A percentile compares a stretch with the other conserved stretches of the same genome.
Conservation (phyloP, 208 protist genomes). For the Leishmania mexicana region DNA sequence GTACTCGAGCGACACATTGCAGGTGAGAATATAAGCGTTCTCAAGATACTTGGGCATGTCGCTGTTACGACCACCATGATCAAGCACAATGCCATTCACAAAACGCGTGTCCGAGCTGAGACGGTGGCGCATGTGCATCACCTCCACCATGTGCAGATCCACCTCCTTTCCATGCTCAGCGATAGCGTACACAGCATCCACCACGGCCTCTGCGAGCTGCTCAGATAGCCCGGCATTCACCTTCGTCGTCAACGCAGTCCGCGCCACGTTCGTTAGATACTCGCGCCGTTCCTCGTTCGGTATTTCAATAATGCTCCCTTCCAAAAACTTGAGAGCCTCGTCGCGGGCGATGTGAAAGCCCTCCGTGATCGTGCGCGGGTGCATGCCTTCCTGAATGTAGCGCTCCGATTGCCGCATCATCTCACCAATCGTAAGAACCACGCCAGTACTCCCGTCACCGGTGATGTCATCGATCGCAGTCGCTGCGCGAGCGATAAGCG, state of each 20-base stretch:
- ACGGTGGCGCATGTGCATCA: slow-evolving; percentile 99
- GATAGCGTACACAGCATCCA: slow-evolving; percentile 96
- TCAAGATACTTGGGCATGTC: slow-evolving; percentile 98
- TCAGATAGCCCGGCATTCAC: slow-evolving; percentile 71
- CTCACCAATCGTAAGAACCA: slow-evolving; percentile 99
- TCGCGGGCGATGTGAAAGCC: slow-evolving; percentile 97
- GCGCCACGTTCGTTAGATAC: slow-evolving; percentile 95
- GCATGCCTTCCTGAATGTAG: slow-evolving; percentile 98
- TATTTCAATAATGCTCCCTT: slow-evolving; percentile 72
- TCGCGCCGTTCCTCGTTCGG: slow-evolving; percentile 82
- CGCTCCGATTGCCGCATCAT: slow-evolving; percentile 98
- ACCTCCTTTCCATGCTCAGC: slow-evolving; percentile 71
- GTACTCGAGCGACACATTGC: slow-evolving; percentile 99
- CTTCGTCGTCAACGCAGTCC: slow-evolving; percentile 97
- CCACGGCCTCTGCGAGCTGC: slow-evolving; percentile 94
- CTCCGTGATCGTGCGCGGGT: slow-evolving; percentile 98
- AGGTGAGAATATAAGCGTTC: slow-evolving; percentile 99
- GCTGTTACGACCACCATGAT: slow-evolving; percentile 99
- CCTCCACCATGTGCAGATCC: slow-evolving; percentile 99
- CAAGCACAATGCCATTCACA: slow-evolving; percentile 99
- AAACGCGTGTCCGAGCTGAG: slow-evolving; percentile 96
- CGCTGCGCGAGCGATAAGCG: slow-evolving; percentile 98
- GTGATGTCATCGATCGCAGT: slow-evolving; percentile 99
- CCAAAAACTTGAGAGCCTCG: slow-evolving; percentile 93
- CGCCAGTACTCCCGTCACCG: slow-evolving; percentile 99